Evolutionary conservation across 495 filamentous ascomycete genomes (phyloP).

Genomic region (Neurospora discreta): DNA sequence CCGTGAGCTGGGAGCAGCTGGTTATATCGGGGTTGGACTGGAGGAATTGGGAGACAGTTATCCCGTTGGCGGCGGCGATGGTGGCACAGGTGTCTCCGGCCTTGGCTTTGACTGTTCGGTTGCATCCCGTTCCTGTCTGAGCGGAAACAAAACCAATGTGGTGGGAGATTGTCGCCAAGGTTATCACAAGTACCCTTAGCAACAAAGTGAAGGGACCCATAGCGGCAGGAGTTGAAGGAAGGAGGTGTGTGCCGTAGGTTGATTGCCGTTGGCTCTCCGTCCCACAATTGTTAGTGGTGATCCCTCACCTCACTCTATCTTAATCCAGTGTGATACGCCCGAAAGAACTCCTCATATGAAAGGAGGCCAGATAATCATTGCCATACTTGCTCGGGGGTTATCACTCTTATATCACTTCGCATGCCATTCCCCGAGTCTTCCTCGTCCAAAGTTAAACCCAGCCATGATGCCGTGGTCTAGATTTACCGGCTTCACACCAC

Average conservation of each 20-base stretch:
- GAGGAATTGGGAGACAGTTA: conserved; percentile 19
- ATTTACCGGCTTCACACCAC: background rate
- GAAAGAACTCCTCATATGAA: background rate
- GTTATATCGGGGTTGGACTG: conserved; percentile 14
- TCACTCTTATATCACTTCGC: background rate
- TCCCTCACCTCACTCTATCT: background rate
- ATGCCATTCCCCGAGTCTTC: accelerated
- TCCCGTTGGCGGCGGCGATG: conserved; percentile 11
- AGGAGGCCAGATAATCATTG: background rate
- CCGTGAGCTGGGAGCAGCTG: conserved; percentile 14
- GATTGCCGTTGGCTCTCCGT: background rate
- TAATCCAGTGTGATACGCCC: background rate
- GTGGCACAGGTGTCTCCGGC: conserved; percentile 19
- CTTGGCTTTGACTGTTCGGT: conserved; percentile 10
- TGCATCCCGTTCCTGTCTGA: conserved; percentile 5
- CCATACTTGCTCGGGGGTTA: background rate
- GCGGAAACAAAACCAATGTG: background rate
- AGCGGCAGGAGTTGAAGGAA: background rate
- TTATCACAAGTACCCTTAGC: background rate
- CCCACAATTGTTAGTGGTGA: background rate
- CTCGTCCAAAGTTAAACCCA: background rate
- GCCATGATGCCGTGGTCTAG: background rate
- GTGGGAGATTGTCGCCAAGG: background rate
- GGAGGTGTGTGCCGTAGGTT: background rate
- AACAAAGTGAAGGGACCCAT: background rate